These are phyloP conservation scores for Suillus spraguei DNA, from an alignment of 768 basidiomycete genomes.

Conservation along the genomic window DNA sequence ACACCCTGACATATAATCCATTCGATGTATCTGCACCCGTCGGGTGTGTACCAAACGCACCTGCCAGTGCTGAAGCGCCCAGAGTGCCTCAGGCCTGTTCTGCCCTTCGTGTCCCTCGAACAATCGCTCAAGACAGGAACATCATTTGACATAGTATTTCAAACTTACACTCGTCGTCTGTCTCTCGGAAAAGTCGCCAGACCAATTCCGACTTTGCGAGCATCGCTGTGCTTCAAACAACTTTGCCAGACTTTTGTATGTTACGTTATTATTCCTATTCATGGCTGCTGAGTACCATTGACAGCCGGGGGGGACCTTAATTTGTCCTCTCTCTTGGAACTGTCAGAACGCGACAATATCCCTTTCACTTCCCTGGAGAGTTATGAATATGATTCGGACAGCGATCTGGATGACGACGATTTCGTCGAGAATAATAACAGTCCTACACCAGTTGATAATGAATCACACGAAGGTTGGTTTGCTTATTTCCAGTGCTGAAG, in stretches of 20 bases:
- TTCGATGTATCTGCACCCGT: not conserved
- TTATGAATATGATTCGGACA: not conserved
- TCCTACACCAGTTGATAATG: not conserved
- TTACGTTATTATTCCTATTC: not conserved
- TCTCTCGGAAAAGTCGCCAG: not conserved
- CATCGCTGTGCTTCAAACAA: slow-evolving; percentile 4
- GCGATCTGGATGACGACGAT: not conserved
- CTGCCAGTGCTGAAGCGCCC: not conserved
- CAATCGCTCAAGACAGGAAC: slow-evolving; percentile 11
- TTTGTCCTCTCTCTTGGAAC: not conserved
- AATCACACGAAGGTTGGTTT: not conserved
- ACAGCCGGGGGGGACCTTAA: not conserved
- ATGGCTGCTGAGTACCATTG: not conserved
- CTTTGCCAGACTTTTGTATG: slow-evolving; percentile 2
- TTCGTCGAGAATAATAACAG: not conserved
- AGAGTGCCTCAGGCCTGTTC: not conserved
- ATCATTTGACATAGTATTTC: slow-evolving; percentile 13
- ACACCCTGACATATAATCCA: not conserved
- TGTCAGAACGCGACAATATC: not conserved
- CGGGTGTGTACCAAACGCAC: not conserved
- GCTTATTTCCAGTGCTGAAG: not conserved
- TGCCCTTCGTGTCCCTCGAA: slow-evolving; percentile 9
- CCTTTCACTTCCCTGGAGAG: not conserved
- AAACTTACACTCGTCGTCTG: not conserved
- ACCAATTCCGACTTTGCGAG: slow-evolving; percentile 7